These are phyloP conservation scores for Coniochaeta sp. DNA, from an alignment of 2,329 filamentous ascomycete genomes.

Conservation along the genomic window DNA sequence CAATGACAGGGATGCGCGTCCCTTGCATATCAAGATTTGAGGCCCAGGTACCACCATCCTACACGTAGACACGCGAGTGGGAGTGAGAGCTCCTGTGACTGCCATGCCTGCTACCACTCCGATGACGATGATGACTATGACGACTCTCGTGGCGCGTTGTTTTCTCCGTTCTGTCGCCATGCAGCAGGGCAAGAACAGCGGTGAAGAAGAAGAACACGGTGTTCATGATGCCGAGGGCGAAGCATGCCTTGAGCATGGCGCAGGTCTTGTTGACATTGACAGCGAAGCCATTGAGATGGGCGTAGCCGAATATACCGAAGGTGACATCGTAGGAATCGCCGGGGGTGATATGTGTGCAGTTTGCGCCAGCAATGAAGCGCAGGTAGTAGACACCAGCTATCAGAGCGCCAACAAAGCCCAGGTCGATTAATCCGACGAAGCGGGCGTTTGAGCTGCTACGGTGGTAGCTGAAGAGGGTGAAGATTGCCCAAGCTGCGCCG, in stretches of 20 bases:
- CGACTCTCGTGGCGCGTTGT: conserved; percentile 38
- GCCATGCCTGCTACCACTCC: conserved; percentile 30
- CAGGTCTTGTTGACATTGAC: conserved; percentile 67
- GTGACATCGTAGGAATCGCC: conserved; percentile 45
- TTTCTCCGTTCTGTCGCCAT: conserved; percentile 38
- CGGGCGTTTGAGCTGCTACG: conserved; percentile 52
- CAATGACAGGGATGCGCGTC: not conserved
- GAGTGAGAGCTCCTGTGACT: conserved; percentile 39
- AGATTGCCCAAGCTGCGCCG: conserved; percentile 55
- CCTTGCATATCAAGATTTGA: not conserved
- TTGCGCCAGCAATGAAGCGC: conserved; percentile 49
- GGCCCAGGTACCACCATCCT: not conserved
- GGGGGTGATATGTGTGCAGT: conserved; percentile 57
- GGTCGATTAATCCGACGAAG: conserved; percentile 54
- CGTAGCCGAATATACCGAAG: conserved; percentile 55
- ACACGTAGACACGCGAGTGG: conserved; percentile 45
- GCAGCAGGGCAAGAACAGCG: conserved; percentile 58
- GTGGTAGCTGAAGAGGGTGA: conserved; percentile 61
- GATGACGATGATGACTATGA: conserved; percentile 33
- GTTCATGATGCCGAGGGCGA: conserved; percentile 88
- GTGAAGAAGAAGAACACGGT: conserved; percentile 74
- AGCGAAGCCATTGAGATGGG: conserved; percentile 41
- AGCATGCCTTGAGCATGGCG: conserved; percentile 85
- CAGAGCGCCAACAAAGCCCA: conserved; percentile 55
- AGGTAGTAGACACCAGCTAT: conserved; percentile 56